phyloP scores from a whole-genome alignment of 2,329 filamentous ascomycete species.

The Penicillium sp. region DNA sequence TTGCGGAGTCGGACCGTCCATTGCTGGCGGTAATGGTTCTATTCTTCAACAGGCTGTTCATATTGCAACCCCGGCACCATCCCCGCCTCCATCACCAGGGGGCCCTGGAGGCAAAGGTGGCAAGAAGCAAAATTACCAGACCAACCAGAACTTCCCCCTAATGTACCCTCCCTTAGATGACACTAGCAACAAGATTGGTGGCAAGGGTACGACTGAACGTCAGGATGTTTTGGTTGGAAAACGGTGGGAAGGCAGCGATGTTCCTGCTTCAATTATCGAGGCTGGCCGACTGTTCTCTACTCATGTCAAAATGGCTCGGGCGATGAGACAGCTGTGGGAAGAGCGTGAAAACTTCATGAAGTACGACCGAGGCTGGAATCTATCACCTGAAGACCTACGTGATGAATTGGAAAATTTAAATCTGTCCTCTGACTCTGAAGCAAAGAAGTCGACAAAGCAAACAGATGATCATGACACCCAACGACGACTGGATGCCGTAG shows the following conservation, averaged over 20 bases:
- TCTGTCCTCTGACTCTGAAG: constrained; percentile 19
- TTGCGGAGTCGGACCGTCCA: constrained; percentile 52
- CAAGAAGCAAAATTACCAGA: constrained; percentile 99
- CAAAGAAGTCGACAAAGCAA: constrained; percentile 25
- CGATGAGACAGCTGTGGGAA: constrained; percentile 91
- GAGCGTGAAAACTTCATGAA: constrained; percentile 88
- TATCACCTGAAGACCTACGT: constrained; percentile 41
- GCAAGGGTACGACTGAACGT: constrained; percentile 78
- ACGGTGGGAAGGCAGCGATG: constrained; percentile 87
- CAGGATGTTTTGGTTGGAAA: constrained; percentile 79
- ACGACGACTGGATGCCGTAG: constrained; percentile 68
- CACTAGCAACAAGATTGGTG: constrained; percentile 83
- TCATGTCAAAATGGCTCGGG: constrained; percentile 85
- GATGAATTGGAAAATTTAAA: constrained; percentile 39
- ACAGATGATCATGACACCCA: constrained; percentile 41
- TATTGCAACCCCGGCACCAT: constrained; percentile 96
- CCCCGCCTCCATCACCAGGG: constrained; percentile 87
- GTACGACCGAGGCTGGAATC: constrained; percentile 86
- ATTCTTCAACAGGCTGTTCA: constrained; percentile 96
- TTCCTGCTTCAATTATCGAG: constrained; percentile 91
- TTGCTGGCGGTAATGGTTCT: constrained; percentile 54
- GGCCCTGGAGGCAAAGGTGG: constrained; percentile 82
- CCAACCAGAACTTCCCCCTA: constrained; percentile 97
- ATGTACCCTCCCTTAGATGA: constrained; percentile 92
- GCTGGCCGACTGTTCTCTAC: constrained; percentile 89